Evolutionary conservation across 225 moss, liverwort and hornwort species (phyloP).

Genomic region (Bryoerythrophyllum caledonicum): DNA sequence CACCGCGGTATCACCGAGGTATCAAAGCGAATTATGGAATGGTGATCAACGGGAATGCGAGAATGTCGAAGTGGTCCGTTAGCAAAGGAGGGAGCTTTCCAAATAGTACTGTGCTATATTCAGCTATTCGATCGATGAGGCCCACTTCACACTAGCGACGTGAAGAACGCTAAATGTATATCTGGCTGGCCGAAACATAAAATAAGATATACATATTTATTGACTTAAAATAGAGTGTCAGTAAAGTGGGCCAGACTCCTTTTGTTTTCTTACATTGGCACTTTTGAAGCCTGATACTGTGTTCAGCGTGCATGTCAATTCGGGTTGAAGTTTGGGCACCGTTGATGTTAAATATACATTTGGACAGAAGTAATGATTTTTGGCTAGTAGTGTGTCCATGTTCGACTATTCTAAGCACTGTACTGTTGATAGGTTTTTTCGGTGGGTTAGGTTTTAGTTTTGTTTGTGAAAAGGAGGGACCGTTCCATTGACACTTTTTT

Average conservation of each 20-base stretch:
- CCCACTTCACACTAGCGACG: no score
- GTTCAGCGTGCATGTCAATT: neutral
- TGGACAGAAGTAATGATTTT: neutral
- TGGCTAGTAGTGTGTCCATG: neutral
- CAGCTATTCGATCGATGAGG: neutral
- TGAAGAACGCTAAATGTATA: no score
- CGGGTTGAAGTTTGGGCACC: neutral
- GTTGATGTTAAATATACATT: neutral
- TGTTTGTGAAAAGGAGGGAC: no score
- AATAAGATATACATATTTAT: no score
- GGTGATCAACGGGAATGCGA: slow-evolving; percentile 9
- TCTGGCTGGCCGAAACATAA: no score
- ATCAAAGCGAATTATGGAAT: neutral
- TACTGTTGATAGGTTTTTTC: neutral
- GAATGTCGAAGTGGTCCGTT: slow-evolving; percentile 15
- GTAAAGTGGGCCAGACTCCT: neutral
- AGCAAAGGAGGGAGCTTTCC: neutral
- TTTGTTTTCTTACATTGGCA: neutral
- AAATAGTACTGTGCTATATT: neutral
- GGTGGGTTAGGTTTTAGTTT: neutral
- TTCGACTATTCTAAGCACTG: neutral
- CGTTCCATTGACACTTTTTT: no score
- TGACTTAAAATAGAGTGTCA: no score
- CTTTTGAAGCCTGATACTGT: neutral
- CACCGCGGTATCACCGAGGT: neutral